Evolutionary conservation across 2,329 filamentous ascomycete genomes (phyloP), one percentile per base, ranked within the genome.

Genomic region (Sclerotinia sclerotiorum): DNA sequence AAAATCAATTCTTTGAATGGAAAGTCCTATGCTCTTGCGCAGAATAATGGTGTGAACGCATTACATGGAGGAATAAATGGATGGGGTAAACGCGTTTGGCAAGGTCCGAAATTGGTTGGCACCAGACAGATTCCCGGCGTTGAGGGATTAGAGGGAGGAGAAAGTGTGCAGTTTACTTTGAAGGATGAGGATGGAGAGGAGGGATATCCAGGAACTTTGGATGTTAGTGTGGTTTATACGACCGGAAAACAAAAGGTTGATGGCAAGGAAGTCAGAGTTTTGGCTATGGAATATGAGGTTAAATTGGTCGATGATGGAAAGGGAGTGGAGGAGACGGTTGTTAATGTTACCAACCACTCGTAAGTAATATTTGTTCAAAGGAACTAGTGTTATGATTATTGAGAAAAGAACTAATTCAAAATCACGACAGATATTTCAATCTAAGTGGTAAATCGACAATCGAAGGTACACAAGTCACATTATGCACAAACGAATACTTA

Each of bases 291-390:
- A 79, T 98, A 96, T 78, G 91, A 97, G 82, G 93, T 91, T 27
- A 88, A 92, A 79, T 84, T 98, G 58, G 84, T 93, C 3, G 89
- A 86, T 44, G 73, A 74, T 68, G 74, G 65, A 46, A 62, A 52
- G 35, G 68, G 90, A 62, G 90, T 89, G 17, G 88, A 94, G n/a
- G 94, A 97, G 84, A 98, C 94, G 0, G 89, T 89, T 54, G 87
- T 98, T 78, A 96, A 94, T 80, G 86, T 98, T 81, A 98, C 95
- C 62, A 99, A 98, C 82, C 94, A 99, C 82, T 96, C 92, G 90
- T 93, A 80, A 73, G 82, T 78, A 11, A 46, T 24, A 29, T 32
- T 21, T 8, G 1, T 54, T 32, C 5, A 13, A 19, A 1, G 4
- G 0, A 10, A 17, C 8, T 21, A 29, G 6, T 54, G 3, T 27